Evolutionary conservation across 1,284 basidiomycete species (phyloP), one percentile per base, ranked within the genome.

Genomic region (Ceratobasidium sp.): DNA sequence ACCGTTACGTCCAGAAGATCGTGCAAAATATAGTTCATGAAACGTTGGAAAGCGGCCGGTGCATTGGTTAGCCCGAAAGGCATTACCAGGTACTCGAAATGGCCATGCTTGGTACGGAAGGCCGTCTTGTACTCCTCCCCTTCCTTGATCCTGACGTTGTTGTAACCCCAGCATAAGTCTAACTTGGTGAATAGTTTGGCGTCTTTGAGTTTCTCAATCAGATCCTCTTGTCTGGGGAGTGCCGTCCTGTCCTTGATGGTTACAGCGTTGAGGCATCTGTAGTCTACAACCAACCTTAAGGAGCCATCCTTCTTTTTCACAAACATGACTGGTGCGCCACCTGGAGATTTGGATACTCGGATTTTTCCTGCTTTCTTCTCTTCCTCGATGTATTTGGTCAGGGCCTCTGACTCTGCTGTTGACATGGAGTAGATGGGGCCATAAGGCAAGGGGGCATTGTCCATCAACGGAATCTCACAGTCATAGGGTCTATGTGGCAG

Each of bases 61-160:
- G 59, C 59, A 30, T 73, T 73, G 6, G 11, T 26, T 2, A 73
- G 38, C 5, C 71, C 71, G 16, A 73, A 73, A 23, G 71, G 71
- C 71, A 73, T 73, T 2, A 73, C 71, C 1, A 50, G 14, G n/a
- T 55, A 73, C 38, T 66, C 47, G 23, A 74, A 74, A 7, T 61
- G 57, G 1, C 73, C 67, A 14, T 41, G 35, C 7, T 47, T 11
- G 1, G 55, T 74, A 13, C 41, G 18, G 54, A 73, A 73, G 23
- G 72, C 72, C 14, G 72, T 69, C 44, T 70, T 58, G 52, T 54
- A 70, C 30, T 74, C 55, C 32, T 72, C 66, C 35, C 49, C 73
- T 50, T 49, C 35, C 13, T 26, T 47, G 23, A 74, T 74, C n/a
- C 50, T 2, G 43, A 61, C 44, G n/a, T n/a, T n/a, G n/a, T 66